phyloP scores from a whole-genome alignment of 495 filamentous ascomycete species.

The Aspergillus nidulans region DNA sequence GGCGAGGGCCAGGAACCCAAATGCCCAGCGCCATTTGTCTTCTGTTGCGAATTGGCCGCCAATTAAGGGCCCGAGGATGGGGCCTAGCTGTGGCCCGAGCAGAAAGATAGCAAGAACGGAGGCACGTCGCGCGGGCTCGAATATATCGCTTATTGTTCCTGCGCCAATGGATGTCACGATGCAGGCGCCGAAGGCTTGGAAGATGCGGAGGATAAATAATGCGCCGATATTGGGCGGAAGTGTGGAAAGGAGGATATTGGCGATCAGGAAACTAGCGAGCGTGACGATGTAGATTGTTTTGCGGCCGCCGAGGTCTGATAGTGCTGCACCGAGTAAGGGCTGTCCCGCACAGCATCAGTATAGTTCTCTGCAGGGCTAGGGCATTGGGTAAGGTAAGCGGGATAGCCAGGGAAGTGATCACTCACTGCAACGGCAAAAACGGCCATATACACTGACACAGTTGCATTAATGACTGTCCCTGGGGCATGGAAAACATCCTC shows the following conservation, averaged over 20 bases:
- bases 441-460: constrained; percentile 27
- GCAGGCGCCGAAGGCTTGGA: constrained; percentile 27
- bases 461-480: constrained; percentile 26
- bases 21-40: constrained; percentile 27
- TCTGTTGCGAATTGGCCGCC: constrained; percentile 25
- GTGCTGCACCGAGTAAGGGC: constrained; percentile 24
- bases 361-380: no score
- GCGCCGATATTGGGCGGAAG: constrained; percentile 23
- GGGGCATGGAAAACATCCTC: constrained; percentile 17
- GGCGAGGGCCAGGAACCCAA: constrained; percentile 28
- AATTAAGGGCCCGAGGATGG: constrained; percentile 27
- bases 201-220: constrained; percentile 22
- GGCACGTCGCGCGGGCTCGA: constrained; percentile 21
- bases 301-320: constrained; percentile 21
- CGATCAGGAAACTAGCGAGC: constrained; percentile 20
- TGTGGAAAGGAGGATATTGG: constrained; percentile 26
- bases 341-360: neutral
- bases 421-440: constrained; percentile 26
- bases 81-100: constrained; percentile 30
- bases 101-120: constrained; percentile 22
- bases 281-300: constrained; percentile 24
- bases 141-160: constrained; percentile 29
- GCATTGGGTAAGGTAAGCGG: neutral
- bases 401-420: neutral
- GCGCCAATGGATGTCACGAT: constrained; percentile 26